Base-by-base conservation (phyloP, 2,329 filamentous ascomycete species). In the Pseudopithomyces maydicus region DNA sequence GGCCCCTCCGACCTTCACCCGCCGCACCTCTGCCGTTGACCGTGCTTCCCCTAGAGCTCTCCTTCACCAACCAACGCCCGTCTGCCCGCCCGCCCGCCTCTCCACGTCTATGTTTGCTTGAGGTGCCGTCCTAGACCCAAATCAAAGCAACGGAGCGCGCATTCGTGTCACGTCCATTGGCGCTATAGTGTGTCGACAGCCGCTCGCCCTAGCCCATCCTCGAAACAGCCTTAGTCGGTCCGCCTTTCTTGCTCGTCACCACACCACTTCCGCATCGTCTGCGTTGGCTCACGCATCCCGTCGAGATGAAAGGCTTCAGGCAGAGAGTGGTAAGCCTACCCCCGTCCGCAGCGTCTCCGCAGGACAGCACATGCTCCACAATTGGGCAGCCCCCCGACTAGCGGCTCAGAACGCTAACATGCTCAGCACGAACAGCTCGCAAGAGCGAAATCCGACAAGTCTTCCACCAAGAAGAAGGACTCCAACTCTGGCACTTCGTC, bases 271-370 rank as follows among this genome's bases (percentile, higher is more conserved):
- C 67, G 66, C 70, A 64, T 64, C 65, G 59, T 68, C 64, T 66
- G 61, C 62, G 62, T 68, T 66, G 65, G 58, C 59, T 60, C 60
- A 67, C 69, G 72, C 71, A 59, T 61, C 64, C 65, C 65, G 79
- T 78, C 79, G 90, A 85, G 80, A 97, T 98, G 94, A 97, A 97
- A 84, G 90, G 92, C 78, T 96, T 98, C 80, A 90, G 92, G 81
- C 92, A 96, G 84, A 91, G 91, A 90, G 92, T 97, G 84, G 92
- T 97, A 87, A 85, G 91, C 87, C 64, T 52, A 50, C 59, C 58
- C 59, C 59, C 52, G 49, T 65, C 57, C 62, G 60, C 66, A 58
- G 62, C 61, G 62, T 57, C 56, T 52, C 43, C 54, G 38, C 65
- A 64, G 66, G 65, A 59, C 58, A 56, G 55, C 61, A 63, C 67